phyloP scores from a whole-genome alignment of 2,329 filamentous ascomycete species.

The Alternaria sp. region DNA sequence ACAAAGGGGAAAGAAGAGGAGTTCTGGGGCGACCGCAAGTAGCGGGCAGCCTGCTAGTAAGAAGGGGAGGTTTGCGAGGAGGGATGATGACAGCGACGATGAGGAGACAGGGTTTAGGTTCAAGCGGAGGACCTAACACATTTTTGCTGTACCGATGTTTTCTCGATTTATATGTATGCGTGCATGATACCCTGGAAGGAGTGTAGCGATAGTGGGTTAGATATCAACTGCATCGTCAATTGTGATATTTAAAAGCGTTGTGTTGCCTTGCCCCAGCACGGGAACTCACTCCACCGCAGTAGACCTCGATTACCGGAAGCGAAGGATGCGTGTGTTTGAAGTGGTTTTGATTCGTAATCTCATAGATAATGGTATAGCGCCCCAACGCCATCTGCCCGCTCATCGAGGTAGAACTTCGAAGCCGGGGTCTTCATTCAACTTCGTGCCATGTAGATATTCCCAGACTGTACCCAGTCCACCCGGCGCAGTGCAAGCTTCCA shows the following conservation, averaged over 20 bases:
- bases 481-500: not conserved
- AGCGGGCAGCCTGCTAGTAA: slow-evolving; percentile 40
- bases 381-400: slow-evolving; percentile 10
- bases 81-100: slow-evolving; percentile 63
- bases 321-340: not conserved
- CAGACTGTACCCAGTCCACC: not conserved
- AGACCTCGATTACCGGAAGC: not conserved
- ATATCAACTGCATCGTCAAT: not conserved
- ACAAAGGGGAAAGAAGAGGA: slow-evolving; percentile 43
- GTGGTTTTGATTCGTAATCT: slow-evolving; percentile 12
- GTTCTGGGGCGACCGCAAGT: slow-evolving; percentile 26
- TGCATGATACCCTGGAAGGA: slow-evolving; percentile 13
- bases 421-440: not conserved
- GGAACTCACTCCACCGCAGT: not conserved
- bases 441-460: not conserved
- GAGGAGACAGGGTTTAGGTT: slow-evolving; percentile 67
- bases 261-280: not conserved
- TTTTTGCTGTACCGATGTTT: not conserved
- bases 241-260: not conserved
- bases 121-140: slow-evolving; percentile 41
- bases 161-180: not conserved
- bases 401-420: slow-evolving; percentile 4
- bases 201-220: not conserved
- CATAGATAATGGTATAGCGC: slow-evolving; percentile 9
- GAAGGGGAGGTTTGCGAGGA: slow-evolving; percentile 31